Evolutionary conservation across 768 basidiomycete species (phyloP).

Genomic region (Tulasnella sp.): DNA sequence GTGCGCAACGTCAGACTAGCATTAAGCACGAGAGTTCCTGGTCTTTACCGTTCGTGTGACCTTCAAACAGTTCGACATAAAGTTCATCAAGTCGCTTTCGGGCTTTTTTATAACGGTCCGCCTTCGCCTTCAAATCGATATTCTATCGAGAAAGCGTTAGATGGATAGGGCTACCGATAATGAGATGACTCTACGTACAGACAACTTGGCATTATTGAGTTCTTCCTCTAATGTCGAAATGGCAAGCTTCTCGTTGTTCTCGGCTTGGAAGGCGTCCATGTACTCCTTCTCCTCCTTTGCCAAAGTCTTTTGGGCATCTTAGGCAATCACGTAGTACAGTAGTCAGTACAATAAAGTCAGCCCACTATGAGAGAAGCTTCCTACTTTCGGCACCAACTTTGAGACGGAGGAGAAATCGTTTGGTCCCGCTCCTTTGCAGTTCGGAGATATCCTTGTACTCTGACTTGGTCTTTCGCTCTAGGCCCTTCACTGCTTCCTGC

Average conservation of each 20-base stretch:
- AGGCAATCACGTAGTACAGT: neutral
- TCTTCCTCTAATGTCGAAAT: slow-evolving; percentile 22
- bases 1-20: neutral
- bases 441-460: slow-evolving; percentile 22
- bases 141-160: neutral
- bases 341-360: neutral
- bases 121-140: slow-evolving; percentile 14
- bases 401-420: slow-evolving; percentile 18
- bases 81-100: slow-evolving; percentile 23
- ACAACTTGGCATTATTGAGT: slow-evolving; percentile 10
- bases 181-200: neutral
- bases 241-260: slow-evolving; percentile 25
- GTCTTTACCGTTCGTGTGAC: slow-evolving; percentile 9
- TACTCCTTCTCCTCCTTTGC: slow-evolving; percentile 28
- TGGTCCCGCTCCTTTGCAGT: slow-evolving; percentile 21
- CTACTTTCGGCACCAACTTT: slow-evolving; percentile 14
- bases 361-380: neutral
- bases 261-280: slow-evolving; percentile 26
- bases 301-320: slow-evolving; percentile 3
- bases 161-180: no score
- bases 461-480: slow-evolving; percentile 21
- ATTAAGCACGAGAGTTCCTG: neutral
- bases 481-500: slow-evolving; percentile 3
- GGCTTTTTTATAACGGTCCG: neutral
- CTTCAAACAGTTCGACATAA: slow-evolving; percentile 21